phyloP scores from a whole-genome alignment of 371 early-diverging fungal genomes.

The Mycotypha africana region DNA sequence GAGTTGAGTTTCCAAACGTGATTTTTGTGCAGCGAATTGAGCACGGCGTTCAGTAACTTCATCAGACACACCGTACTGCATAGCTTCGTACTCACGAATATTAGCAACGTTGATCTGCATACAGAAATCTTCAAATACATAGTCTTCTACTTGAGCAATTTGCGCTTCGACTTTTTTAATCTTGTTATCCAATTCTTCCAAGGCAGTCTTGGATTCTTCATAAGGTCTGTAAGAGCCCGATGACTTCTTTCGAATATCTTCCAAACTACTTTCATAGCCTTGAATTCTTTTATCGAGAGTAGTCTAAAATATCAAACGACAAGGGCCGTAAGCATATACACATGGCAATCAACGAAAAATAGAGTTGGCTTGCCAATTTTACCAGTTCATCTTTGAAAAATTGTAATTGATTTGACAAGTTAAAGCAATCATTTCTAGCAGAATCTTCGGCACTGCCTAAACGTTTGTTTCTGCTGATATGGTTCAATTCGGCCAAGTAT shows the following conservation, averaged over 20 bases:
- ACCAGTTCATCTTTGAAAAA: constrained; percentile 59
- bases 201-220: constrained; percentile 12
- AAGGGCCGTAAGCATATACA: neutral
- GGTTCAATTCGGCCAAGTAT: constrained; percentile 65
- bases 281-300: constrained; percentile 11
- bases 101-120: constrained; percentile 56
- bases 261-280: constrained; percentile 12
- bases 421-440: constrained; percentile 53
- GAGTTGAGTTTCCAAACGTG: constrained; percentile 71
- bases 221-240: constrained; percentile 7
- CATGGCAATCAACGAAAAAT: neutral
- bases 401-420: constrained; percentile 52
- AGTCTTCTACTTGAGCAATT: constrained; percentile 65
- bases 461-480: constrained; percentile 67
- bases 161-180: constrained; percentile 35
- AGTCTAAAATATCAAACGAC: neutral
- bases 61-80: constrained; percentile 62
- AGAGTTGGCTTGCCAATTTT: too few relatives aligned
- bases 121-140: constrained; percentile 80
- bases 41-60: constrained; percentile 68
- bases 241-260: constrained; percentile 9
- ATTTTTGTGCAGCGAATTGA: constrained; percentile 68
- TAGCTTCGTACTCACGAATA: constrained; percentile 82
- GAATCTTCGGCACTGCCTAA: constrained; percentile 62
- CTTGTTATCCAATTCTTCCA: constrained; percentile 32